A percentile compares a stretch with the other conserved stretches of the same genome.
phyloP scores from a whole-genome alignment of 139 green algal species.

The Auxenochlorella pyrenoidosa region DNA sequence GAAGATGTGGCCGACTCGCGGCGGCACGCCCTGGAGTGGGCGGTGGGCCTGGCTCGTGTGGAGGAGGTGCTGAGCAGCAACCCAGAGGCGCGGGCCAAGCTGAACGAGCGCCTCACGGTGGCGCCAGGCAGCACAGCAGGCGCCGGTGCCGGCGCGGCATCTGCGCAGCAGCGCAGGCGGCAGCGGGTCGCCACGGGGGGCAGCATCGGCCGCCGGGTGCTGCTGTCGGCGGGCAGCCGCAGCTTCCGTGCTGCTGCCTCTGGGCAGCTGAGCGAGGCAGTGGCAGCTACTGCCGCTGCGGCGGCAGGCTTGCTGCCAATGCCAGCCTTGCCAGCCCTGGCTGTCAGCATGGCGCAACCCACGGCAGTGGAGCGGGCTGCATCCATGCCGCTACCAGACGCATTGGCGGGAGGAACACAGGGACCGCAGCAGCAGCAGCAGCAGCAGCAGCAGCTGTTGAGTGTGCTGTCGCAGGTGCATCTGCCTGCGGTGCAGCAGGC shows the following conservation, averaged over 20 bases:
- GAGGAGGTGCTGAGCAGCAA: neutral
- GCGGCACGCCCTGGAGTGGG: constrained; percentile 26
- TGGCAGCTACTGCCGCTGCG: neutral
- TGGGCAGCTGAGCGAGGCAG: neutral
- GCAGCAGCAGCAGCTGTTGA: neutral
- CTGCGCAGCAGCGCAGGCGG: neutral
- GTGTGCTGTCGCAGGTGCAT: neutral
- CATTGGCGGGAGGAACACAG: neutral
- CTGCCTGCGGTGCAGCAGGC: neutral
- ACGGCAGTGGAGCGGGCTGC: neutral
- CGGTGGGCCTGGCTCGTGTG: constrained; percentile 11
- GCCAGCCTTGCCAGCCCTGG: constrained; percentile 8
- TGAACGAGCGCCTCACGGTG: constrained; percentile 19
- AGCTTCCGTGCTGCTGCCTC: neutral
- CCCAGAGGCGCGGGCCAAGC: constrained; percentile 6
- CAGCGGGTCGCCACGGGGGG: neutral
- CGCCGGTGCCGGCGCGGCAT: neutral
- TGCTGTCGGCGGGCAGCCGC: neutral
- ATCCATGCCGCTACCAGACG: neutral
- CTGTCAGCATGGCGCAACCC: neutral
- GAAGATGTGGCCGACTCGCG: constrained; percentile 27
- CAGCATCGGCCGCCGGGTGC: constrained; percentile 1
- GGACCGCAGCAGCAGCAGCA: neutral
- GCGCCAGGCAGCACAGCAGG: neutral
- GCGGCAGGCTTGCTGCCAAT: neutral